Conservation (phyloP, 2,329 filamentous ascomycete species). For the Celoporthe dispersa region DNA sequence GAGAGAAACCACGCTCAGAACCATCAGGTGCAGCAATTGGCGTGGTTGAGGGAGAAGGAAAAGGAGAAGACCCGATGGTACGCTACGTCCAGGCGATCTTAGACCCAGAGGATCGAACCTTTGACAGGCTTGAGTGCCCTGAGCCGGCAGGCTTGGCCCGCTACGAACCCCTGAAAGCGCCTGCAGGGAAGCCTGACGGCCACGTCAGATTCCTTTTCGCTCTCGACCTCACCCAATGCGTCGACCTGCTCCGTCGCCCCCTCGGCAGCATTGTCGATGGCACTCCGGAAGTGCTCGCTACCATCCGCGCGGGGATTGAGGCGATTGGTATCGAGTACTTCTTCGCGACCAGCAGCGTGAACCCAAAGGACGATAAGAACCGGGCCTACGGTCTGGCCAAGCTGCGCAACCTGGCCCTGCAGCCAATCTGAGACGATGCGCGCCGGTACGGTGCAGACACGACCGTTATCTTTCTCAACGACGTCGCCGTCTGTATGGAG, state of each 20-base stretch:
- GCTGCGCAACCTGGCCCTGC: constrained; percentile 57
- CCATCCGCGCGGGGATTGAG: constrained; percentile 46
- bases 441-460: constrained; percentile 40
- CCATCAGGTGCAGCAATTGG: not conserved
- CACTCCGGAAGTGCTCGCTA: constrained; percentile 53
- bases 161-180: constrained; percentile 17
- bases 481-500: constrained; percentile 56
- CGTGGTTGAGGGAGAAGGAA: not conserved
- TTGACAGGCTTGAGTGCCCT: constrained; percentile 24
- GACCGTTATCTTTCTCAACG: constrained; percentile 58
- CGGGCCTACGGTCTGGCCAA: constrained; percentile 53
- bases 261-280: constrained; percentile 50
- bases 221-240: constrained; percentile 50
- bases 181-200: not conserved
- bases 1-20: not conserved
- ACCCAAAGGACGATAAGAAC: constrained; percentile 41
- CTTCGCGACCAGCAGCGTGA: constrained; percentile 46
- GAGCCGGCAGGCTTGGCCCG: constrained; percentile 19
- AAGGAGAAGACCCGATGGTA: not conserved
- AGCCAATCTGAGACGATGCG: constrained; percentile 45
- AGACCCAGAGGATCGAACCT: constrained; percentile 18
- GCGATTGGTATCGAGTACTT: constrained; percentile 46
- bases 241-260: constrained; percentile 49
- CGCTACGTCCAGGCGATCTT: constrained; percentile 11
- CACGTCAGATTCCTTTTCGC: constrained; percentile 51